These are phyloP conservation scores for Sclerotinia minor DNA, from an alignment of 2,329 filamentous ascomycete species.

Conservation along the genomic window DNA sequence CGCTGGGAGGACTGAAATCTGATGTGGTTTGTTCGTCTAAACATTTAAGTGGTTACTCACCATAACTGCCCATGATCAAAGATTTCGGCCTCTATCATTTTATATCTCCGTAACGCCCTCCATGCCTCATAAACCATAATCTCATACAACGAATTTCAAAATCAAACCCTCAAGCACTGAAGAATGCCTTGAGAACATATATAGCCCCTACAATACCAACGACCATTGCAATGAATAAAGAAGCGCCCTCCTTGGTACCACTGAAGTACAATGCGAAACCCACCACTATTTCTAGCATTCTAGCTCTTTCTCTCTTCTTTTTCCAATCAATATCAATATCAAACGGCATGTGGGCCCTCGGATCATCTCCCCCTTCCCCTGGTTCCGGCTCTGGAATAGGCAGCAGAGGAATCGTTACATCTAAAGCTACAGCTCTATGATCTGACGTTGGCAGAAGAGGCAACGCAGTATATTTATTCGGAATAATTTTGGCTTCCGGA, in stretches of 20 bases:
- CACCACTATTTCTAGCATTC: conserved; percentile 58
- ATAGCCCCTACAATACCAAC: conserved; percentile 38
- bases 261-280: conserved; percentile 53
- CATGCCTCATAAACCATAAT: neutral
- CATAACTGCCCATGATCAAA: neutral
- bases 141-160: neutral
- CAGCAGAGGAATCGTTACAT: conserved; percentile 63
- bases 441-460: conserved; percentile 82
- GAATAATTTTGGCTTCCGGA: conserved; percentile 51
- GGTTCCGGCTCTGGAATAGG: conserved; percentile 43
- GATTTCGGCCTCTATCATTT: neutral
- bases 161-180: conserved; percentile 13
- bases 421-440: conserved; percentile 79
- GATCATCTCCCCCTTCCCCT: conserved; percentile 41
- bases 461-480: conserved; percentile 68
- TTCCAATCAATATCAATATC: conserved; percentile 58
- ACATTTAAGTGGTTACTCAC: conserved; percentile 10
- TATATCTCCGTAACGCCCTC: neutral
- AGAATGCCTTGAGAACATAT: conserved; percentile 34
- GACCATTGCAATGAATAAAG: conserved; percentile 37
- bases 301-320: conserved; percentile 52
- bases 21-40: neutral
- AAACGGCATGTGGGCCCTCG: conserved; percentile 54
- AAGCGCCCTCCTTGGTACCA: conserved; percentile 40
- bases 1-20: neutral